Base-by-base conservation (phyloP, 2,329 filamentous ascomycete genomes). In the Scopulariopsis brevicaulis region DNA sequence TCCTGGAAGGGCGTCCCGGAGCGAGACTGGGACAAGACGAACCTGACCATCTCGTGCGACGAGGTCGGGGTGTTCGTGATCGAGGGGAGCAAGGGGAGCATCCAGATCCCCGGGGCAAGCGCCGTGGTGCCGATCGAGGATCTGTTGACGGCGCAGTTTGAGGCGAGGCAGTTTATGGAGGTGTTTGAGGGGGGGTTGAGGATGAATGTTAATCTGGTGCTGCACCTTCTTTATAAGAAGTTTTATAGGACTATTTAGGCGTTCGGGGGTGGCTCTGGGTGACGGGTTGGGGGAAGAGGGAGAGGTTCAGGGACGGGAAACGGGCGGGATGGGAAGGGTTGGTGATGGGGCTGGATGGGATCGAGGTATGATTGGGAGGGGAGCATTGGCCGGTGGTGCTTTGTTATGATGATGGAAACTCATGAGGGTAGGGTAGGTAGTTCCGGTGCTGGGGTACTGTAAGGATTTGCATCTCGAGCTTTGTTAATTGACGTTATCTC, bases 181-280 rank as follows among this genome's bases (percentile, higher is more conserved):
- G 78, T 97, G 60, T 99, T 99, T 67, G 90, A 95, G 69, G 86
- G 86, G 58, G 82, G 81, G 62, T 79, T 96, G 68, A 86, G 88
- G 73, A 81, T 99, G 67, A 97, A 97, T 71, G 94, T 99, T 67
- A 99, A 99, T 76, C 73, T 99, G 68, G 84, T 99, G 74, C 78
- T 99, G 77, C 94, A 99, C 79, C 78, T 97, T 71, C 82, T 99
- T 64, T 97, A 97, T 79, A 96, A 95, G 82, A 99, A 99, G 80
- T 99, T 99, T 73, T 99, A 99, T 70, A 77, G 84, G 61, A 86
- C 84, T 60, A 83, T 86, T 66, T 85, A 74, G 73, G n/a, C 12
- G 14, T 18, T 3, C 28, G 37, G 37, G 8, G 54, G 37, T 7
- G 54, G 35, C 4, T n/a, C 4, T 12, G 20, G 20, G 11, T n/a